Conservation (phyloP, 108 stramenopile genomes). For the Schizochytrium sp. region DNA sequence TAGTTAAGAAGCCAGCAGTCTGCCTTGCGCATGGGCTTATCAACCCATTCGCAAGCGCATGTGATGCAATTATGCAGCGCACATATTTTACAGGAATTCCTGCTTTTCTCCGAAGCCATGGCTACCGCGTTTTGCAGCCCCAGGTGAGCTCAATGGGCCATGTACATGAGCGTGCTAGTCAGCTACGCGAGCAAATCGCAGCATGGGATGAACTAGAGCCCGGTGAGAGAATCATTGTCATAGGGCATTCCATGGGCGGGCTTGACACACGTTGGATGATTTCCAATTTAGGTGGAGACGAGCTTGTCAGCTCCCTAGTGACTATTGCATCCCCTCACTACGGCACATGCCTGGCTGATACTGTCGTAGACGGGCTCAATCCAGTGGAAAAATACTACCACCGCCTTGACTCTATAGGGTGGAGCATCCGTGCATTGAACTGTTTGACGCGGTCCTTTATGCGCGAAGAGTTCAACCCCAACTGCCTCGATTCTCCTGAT, state of each 20-base stretch:
- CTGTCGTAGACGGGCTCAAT: neutral
- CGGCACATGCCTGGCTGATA: slow-evolving; percentile 34
- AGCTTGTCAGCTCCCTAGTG: slow-evolving; percentile 9
- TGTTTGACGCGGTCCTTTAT: neutral
- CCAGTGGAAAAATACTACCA: neutral
- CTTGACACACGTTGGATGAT: slow-evolving; percentile 49
- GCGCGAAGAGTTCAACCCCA: neutral
- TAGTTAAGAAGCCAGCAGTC: slow-evolving; percentile 14
- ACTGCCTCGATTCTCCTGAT: neutral
- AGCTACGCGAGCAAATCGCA: slow-evolving; percentile 14
- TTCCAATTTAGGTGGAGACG: slow-evolving; percentile 7
- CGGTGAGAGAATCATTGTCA: slow-evolving; percentile 1
- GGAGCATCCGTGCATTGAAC: neutral
- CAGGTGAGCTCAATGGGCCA: slow-evolving; percentile 52
- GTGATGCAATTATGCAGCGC: slow-evolving; percentile 8
- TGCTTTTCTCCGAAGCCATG: slow-evolving; percentile 21
- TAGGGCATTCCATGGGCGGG: slow-evolving; percentile 35
- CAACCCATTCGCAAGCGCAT: slow-evolving; percentile 34
- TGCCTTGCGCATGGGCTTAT: slow-evolving; percentile 50
- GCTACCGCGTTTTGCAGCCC: slow-evolving; percentile 36
- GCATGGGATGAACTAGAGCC: slow-evolving; percentile 22
- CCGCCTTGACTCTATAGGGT: slow-evolving; percentile 13
- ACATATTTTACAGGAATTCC: slow-evolving; percentile 44
- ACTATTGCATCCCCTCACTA: slow-evolving; percentile 33
- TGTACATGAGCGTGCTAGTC: slow-evolving; percentile 35